Base-by-base conservation (phyloP, 2,329 filamentous ascomycete genomes). In the Tolypocladium tropicale region DNA sequence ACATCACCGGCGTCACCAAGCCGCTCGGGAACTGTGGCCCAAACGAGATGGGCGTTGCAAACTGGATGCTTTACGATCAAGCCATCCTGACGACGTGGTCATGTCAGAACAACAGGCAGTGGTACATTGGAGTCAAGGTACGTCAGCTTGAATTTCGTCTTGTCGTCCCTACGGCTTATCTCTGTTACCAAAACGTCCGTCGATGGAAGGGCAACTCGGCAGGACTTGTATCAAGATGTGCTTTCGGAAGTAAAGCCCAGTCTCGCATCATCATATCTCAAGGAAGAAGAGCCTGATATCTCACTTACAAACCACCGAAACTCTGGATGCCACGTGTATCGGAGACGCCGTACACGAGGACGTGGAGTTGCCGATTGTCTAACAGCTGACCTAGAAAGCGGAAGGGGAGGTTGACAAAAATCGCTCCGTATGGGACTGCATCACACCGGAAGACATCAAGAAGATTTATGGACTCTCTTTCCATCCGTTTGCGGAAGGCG, bases 11-110 rank as follows among this genome's bases (percentile, higher is more conserved):
- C n/a, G 56, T 57, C 50, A 61, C 60, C 18, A 55, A 30, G 9
- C 60, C 58, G 1, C 53, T 61, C 5, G 21, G 53, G 21, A 56
- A 62, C 39, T 55, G 55, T 11, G 54, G 56, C 21, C n/a, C 53
- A 3, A 46, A 58, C n/a, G 56, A 62, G 46, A 30, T 56, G 5
- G 60, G 60, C 10, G 52, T 62, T 2, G 60, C 52, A 16, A 58
- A 62, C 52, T 62, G 60, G 60, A 54, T 62, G 55, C 59, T 62
- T 21, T 62, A 62, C 53, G 60, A 62, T 46, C 36, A 62, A 4
- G 41, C 59, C 23, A 61, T 56, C 23, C 53, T 62, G 18, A 62
- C 60, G 18, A 62, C 59, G 14, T 62, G 59, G 59, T 56, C 60
- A 16, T 60, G 59, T 50, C 52, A 54, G 34, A 55, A 62, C 37